Evolutionary conservation across 1,284 basidiomycete species (phyloP), one percentile per base, ranked within the genome.

Genomic region (Leccinum subrobustum): DNA sequence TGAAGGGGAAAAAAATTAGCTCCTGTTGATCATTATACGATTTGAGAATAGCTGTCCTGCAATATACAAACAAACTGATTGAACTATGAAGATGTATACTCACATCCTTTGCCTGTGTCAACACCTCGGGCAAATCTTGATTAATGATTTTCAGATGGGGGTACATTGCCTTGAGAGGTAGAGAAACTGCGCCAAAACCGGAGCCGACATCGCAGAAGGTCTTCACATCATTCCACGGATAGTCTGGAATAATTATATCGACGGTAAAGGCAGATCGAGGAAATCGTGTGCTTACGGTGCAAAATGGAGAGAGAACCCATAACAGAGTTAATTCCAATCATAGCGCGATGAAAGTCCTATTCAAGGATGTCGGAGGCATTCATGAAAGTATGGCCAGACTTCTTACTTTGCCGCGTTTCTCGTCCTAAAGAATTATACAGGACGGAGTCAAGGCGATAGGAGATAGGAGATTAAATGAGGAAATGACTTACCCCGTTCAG

Each of bases 161-260:
- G 23, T 23, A 23, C 3, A 23, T 3, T 23, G 23, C 23, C 23
- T 23, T 3, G 23, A 23, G 23, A 23, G 23, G 20, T 20, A 23
- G 23, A 3, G 78, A 72, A 20, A 80, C 69, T 16, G 74, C 83
- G 27, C 20, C 20, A 20, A 77, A 68, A 2, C 82, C 78, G 0
- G 80, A 75, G 2, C 81, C 83, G 9, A 86, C 72, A 65, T 85
- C 83, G 37, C 79, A 80, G 8, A 85, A 64, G 0, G 73, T 75
- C 1, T 78, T 71, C 20, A 20, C 20, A 20, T 69, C 65, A n/a
- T 68, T 61, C 82, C 81, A 85, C 8, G 81, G 79, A 65, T 79
- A 82, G 20, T 70, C 71, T 71, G 18, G 16, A 50, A 44, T 3
- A 11, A 31, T 20, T 12, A 9, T 6, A 6, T 51, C 47, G 18